phyloP scores from a whole-genome alignment of 1,139 yeast genomes.

The Zygotorulaspora mrakii region DNA sequence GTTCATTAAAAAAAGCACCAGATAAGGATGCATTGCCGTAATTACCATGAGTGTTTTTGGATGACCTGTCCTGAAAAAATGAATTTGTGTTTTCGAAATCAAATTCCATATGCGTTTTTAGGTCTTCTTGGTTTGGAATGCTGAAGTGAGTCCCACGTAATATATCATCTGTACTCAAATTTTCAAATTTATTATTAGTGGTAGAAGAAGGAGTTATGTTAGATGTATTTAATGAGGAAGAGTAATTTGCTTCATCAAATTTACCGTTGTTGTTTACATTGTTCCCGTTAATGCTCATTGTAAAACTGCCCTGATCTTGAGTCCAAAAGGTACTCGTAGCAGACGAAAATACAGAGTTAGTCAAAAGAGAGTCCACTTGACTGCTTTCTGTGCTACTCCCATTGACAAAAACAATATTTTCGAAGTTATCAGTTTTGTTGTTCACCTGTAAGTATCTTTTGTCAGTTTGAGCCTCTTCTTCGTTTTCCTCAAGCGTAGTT shows the following conservation, averaged over 20 bases:
- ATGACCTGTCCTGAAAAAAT: conserved; percentile 17
- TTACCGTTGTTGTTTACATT: conserved; percentile 14
- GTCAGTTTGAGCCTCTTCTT: conserved; percentile 16
- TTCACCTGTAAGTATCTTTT: conserved; percentile 4
- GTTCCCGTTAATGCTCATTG: conserved; percentile 14
- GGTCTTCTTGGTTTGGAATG: conserved; percentile 1
- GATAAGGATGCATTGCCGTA: background rate
- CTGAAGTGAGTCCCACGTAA: background rate
- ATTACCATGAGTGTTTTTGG: background rate
- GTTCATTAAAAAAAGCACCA: conserved; percentile 9
- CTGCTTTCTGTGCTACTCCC: conserved; percentile 28
- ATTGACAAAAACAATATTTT: conserved; percentile 14
- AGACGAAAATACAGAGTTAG: conserved; percentile 25
- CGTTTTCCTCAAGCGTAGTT: conserved; percentile 18
- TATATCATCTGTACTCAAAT: background rate
- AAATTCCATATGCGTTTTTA: conserved; percentile 25
- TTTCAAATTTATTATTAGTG: background rate
- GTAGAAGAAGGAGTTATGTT: background rate
- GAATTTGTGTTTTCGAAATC: conserved; percentile 27
- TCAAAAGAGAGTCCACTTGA: conserved; percentile 27
- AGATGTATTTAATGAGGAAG: too few species aligned
- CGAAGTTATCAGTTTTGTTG: conserved; percentile 9
- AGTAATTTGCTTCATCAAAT: conserved; percentile 8
- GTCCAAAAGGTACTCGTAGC: conserved; percentile 12
- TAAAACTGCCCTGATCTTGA: conserved; percentile 15